Evolutionary conservation across 495 filamentous ascomycete species (phyloP).

Genomic region (Aspergillus kassunensis): DNA sequence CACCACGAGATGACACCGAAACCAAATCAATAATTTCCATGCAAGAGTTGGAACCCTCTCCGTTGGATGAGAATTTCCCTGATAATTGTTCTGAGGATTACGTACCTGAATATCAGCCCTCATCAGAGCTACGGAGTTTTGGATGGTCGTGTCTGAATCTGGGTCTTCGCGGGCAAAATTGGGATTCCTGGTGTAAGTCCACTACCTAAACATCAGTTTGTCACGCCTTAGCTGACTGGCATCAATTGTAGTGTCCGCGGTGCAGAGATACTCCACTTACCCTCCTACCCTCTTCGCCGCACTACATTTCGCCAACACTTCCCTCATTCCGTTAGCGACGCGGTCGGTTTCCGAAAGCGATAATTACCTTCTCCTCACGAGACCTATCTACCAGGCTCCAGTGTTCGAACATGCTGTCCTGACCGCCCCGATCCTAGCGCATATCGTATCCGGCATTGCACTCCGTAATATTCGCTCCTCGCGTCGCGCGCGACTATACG

Average conservation of each 20-base stretch:
- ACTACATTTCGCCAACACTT: conserved; percentile 77
- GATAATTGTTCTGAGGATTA: conserved; percentile 55
- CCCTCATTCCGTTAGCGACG: conserved; percentile 63
- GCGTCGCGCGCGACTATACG: conserved; percentile 65
- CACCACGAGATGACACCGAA: conserved; percentile 31
- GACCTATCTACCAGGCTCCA: conserved; percentile 75
- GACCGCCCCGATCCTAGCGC: conserved; percentile 43
- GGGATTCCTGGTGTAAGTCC: conserved; percentile 59
- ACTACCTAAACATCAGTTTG: conserved; percentile 5
- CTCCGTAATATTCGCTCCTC: conserved; percentile 70
- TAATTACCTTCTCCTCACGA: conserved; percentile 57
- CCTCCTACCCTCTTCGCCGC: conserved; percentile 73
- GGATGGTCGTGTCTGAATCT: conserved; percentile 32
- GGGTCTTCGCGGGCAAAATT: conserved; percentile 56
- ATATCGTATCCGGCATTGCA: conserved; percentile 62
- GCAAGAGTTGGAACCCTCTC: conserved; percentile 74
- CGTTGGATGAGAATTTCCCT: conserved; percentile 61
- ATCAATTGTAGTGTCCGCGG: conserved; percentile 60
- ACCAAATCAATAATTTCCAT: conserved; percentile 57
- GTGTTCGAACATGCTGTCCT: conserved; percentile 44
- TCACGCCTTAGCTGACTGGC: background rate
- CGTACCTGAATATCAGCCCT: conserved; percentile 37
- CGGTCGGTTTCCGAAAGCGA: conserved; percentile 50
- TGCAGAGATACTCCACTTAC: conserved; percentile 86
- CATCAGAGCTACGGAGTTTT: conserved; percentile 8